Evolutionary conservation across 352 stramenopile species (phyloP).

Genomic region (Elongisporangium undulatum): DNA sequence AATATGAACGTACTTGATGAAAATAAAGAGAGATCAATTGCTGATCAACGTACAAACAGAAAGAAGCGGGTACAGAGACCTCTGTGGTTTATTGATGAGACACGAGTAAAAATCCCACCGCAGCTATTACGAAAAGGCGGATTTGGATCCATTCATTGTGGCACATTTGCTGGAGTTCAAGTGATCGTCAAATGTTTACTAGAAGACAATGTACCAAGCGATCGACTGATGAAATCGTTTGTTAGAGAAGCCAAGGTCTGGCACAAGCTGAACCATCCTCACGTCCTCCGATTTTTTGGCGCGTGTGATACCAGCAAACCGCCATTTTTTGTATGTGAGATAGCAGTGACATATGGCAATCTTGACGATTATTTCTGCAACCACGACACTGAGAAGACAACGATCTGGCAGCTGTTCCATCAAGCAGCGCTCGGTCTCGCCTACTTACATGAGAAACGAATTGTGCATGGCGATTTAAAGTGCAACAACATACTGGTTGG

Average conservation of each 20-base stretch:
- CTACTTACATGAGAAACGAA: conserved; percentile 14
- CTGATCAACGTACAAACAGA: too few relatives aligned
- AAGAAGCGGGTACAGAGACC: background rate
- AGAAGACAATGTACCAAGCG: background rate
- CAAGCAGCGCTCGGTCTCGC: conserved; percentile 11
- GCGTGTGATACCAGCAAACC: conserved; percentile 7
- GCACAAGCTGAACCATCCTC: conserved; percentile 16
- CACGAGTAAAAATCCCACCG: background rate
- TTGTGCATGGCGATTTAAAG: conserved; percentile 15
- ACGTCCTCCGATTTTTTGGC: conserved; percentile 15
- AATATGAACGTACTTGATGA: too few relatives aligned
- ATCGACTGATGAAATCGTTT: conserved; percentile 8
- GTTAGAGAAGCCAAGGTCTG: conserved; percentile 17
- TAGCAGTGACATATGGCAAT: conserved; percentile 7
- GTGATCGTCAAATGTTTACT: conserved; percentile 22
- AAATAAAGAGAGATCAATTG: too few relatives aligned
- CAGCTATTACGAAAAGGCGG: conserved; percentile 12
- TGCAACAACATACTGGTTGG: conserved; percentile 17
- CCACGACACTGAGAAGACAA: conserved; percentile 4
- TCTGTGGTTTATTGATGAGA: background rate
- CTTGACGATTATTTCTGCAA: conserved; percentile 18
- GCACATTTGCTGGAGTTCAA: conserved; percentile 5
- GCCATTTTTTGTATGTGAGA: conserved; percentile 16
- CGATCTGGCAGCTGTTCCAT: conserved; percentile 18
- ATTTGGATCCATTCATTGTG: conserved; percentile 10